These are phyloP conservation scores for Ajuga chamaepitys DNA, from an alignment of 257 asterid genomes.

Conservation along the genomic window DNA sequence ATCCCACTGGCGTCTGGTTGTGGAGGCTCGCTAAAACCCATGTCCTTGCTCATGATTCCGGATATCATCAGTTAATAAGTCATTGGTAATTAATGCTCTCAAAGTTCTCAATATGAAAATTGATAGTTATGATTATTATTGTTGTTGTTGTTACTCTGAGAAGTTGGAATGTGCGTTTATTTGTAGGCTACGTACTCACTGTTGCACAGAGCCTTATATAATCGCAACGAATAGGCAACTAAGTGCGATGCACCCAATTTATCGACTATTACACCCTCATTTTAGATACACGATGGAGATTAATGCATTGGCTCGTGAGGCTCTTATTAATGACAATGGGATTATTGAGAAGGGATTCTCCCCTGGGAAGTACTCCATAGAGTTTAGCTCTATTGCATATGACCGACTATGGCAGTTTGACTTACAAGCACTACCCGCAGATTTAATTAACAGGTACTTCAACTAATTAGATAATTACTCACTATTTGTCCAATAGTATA, in stretches of 20 bases:
- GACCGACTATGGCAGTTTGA: conserved; percentile 61
- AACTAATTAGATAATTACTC: too few species aligned
- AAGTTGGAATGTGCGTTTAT: too few species aligned
- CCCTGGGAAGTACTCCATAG: conserved; percentile 45
- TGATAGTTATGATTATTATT: too few species aligned
- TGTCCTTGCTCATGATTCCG: conserved; percentile 67
- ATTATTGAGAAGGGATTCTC: conserved; percentile 46
- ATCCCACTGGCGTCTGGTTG: conserved; percentile 58
- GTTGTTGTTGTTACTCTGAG: too few species aligned
- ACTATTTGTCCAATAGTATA: too few species aligned
- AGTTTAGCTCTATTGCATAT: conserved; percentile 54
- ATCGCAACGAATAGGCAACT: conserved; percentile 65
- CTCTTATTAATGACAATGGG: conserved; percentile 50
- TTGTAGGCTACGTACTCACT: conserved; percentile 55
- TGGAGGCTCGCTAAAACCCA: conserved; percentile 75
- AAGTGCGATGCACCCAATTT: conserved; percentile 74
- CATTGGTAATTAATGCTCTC: conserved; percentile 28
- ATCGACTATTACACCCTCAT: conserved; percentile 61
- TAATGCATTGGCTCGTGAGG: conserved; percentile 60
- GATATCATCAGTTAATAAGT: conserved; percentile 59
- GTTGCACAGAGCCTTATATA: conserved; percentile 66
- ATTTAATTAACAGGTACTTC: conserved; percentile 52
- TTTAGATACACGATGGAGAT: conserved; percentile 84
- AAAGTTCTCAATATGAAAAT: too few species aligned
- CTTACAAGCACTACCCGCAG: conserved; percentile 56